Base-by-base conservation (phyloP, 139 green algal genomes). In the Chlorella sp. region DNA sequence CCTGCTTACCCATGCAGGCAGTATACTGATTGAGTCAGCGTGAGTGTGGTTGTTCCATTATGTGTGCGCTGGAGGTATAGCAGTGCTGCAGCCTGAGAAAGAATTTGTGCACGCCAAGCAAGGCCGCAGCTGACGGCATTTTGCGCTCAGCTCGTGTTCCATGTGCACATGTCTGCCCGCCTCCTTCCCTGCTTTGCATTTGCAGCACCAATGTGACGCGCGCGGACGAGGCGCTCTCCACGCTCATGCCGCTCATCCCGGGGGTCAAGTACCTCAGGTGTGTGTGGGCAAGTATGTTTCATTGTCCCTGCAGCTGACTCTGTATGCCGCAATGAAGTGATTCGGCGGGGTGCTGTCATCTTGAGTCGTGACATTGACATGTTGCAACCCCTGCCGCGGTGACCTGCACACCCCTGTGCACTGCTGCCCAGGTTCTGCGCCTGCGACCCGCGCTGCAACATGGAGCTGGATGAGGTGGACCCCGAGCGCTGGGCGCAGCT, bases 391-490 rank as follows among this genome's bases (percentile, higher is more conserved):
- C 32, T 17, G 36, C 11, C 30, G 26, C 30, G 58, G 28, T 26
- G 34, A n/a, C 67, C 34, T 34, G 22, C 48, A 9, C 48, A 13
- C n/a, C 48, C 48, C 7, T 13, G 36, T 36, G 24, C 38, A 17
- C 38, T 13, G 19, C 7, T 28, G 28, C 44, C 3, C 86, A 92
- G 93, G 44, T 96, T 97, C 88, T 91, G 91, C 83, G 89, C 94
- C 5, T 56, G 88, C 40, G 94, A 98, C 68, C 74, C 86, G 40
- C 88, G 95, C 30, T 97, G 92, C 85, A 80, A 73, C 34, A 96
- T 98, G 87, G 91, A 94, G 74, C 91, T 98, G 72, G 95, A 98
- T 78, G 90, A 95, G 74, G 91, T 95, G 3, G 87, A 95, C 73
- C 93, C 94, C 9, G 87, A 83, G n/a, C 75, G 88, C 76, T 96